These are phyloP conservation scores for Quercus phellos DNA, from an alignment of 331 rosid genomes.

Conservation along the genomic window DNA sequence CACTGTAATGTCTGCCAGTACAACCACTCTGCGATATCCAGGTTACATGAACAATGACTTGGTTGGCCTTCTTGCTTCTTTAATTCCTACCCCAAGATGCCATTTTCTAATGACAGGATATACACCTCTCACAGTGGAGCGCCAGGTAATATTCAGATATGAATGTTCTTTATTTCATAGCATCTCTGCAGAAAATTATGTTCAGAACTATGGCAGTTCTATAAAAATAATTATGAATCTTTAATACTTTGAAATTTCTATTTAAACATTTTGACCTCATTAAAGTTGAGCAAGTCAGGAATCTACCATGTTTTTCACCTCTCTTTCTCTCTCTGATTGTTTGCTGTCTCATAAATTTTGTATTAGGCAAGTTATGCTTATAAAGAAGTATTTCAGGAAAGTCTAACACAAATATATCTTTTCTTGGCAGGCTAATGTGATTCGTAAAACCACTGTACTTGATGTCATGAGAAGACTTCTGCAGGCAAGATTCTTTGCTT, in stretches of 20 bases:
- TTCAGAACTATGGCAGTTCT: background rate
- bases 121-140: conserved; percentile 95
- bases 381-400: conserved; percentile 1
- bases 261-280: background rate
- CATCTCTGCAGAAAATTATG: background rate
- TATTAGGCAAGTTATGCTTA: background rate
- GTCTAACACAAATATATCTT: conserved; percentile 24
- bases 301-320: background rate
- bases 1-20: conserved; percentile 97
- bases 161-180: background rate
- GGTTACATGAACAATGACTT: conserved; percentile 99
- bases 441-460: conserved; percentile 95
- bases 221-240: background rate
- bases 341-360: background rate
- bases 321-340: background rate
- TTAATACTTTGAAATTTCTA: background rate
- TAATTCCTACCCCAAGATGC: conserved; percentile 96
- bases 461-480: conserved; percentile 99
- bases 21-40: conserved; percentile 94
- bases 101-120: conserved; percentile 99
- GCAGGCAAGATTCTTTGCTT: conserved; percentile 52
- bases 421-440: conserved; percentile 76
- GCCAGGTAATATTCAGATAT: conserved; percentile 56
- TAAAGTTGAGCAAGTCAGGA: conserved; percentile 6
- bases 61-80: conserved; percentile 96